Percentiles rank a stretch among this genome's conserved stretches.
phyloP scores from a whole-genome alignment of 2,329 filamentous ascomycete species.

The Ophiosphaerella herpotricha region DNA sequence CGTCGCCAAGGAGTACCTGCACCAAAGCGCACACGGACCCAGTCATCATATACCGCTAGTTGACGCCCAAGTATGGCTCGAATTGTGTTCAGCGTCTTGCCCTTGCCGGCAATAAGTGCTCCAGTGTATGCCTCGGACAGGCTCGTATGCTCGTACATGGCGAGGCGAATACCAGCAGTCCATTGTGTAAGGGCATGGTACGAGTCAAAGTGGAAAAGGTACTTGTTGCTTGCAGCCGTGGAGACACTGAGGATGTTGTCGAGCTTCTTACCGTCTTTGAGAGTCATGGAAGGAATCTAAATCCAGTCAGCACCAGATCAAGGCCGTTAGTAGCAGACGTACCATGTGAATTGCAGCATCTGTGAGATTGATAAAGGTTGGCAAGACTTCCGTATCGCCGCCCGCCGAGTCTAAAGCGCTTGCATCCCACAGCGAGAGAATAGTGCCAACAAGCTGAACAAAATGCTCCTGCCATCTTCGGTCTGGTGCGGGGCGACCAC shows the following conservation, averaged over 20 bases:
- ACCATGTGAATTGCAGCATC: slow-evolving; percentile 99
- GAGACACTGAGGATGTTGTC: slow-evolving; percentile 96
- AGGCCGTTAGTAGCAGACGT: slow-evolving; percentile 24
- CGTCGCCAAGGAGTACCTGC: slow-evolving; percentile 94
- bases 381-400: slow-evolving; percentile 80
- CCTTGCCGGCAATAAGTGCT: slow-evolving; percentile 92
- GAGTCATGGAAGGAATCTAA: slow-evolving; percentile 74
- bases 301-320: slow-evolving; percentile 17
- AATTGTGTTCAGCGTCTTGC: slow-evolving; percentile 87
- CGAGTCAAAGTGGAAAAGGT: slow-evolving; percentile 94
- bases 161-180: slow-evolving; percentile 90
- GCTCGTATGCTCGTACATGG: slow-evolving; percentile 92
- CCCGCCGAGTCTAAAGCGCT: slow-evolving; percentile 86
- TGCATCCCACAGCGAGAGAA: slow-evolving; percentile 94
- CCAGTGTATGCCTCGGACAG: slow-evolving; percentile 97
- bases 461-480: slow-evolving; percentile 96
- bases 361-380: slow-evolving; percentile 94
- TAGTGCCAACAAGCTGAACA: slow-evolving; percentile 92
- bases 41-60: slow-evolving; percentile 79
- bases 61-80: slow-evolving; percentile 83
- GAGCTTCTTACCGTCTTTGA: slow-evolving; percentile 80
- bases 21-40: slow-evolving; percentile 93
- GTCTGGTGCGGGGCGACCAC: slow-evolving; percentile 83
- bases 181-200: slow-evolving; percentile 91
- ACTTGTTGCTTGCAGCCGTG: slow-evolving; percentile 93